phyloP scores from a whole-genome alignment of 805 yeast genomes.

The Nakazawaea ishiwadae region DNA sequence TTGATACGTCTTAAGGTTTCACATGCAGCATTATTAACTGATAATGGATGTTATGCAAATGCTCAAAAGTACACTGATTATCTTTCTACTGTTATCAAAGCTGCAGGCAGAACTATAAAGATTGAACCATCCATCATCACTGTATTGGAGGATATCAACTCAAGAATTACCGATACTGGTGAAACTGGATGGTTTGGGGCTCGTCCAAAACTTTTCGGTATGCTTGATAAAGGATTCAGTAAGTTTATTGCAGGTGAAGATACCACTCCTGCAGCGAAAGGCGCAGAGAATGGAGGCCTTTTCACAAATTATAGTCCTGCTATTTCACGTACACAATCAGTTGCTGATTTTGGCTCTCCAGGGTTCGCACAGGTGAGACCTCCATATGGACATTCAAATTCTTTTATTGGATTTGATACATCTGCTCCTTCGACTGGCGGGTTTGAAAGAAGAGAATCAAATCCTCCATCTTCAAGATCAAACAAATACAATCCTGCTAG shows the following conservation, averaged over 20 bases:
- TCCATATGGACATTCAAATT: slow-evolving; percentile 2
- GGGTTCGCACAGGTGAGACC: background rate
- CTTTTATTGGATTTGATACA: slow-evolving; percentile 7
- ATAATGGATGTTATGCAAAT: slow-evolving; percentile 51
- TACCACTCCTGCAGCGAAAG: slow-evolving; percentile 14
- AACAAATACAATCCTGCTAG: slow-evolving; percentile 1
- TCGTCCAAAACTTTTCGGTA: slow-evolving; percentile 75
- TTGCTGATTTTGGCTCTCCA: slow-evolving; percentile 25
- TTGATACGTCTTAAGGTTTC: slow-evolving; percentile 42
- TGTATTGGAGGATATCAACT: slow-evolving; percentile 33
- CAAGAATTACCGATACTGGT: slow-evolving; percentile 39
- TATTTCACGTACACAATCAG: slow-evolving; percentile 53
- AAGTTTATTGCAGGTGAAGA: slow-evolving; percentile 88
- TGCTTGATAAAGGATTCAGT: slow-evolving; percentile 71
- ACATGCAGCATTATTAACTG: slow-evolving; percentile 69
- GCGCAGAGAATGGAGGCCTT: slow-evolving; percentile 48
- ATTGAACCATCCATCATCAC: slow-evolving; percentile 28
- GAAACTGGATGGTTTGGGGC: slow-evolving; percentile 72
- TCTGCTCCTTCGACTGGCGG: background rate
- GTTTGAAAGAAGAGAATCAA: background rate
- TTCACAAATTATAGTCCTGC: slow-evolving; percentile 71
- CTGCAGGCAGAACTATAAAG: slow-evolving; percentile 30
- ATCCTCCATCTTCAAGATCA: background rate
- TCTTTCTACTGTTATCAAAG: slow-evolving; percentile 34
- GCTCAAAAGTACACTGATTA: slow-evolving; percentile 63